Conservation (phyloP, 78 protist species). For the Dictyostelium purpureum region DNA sequence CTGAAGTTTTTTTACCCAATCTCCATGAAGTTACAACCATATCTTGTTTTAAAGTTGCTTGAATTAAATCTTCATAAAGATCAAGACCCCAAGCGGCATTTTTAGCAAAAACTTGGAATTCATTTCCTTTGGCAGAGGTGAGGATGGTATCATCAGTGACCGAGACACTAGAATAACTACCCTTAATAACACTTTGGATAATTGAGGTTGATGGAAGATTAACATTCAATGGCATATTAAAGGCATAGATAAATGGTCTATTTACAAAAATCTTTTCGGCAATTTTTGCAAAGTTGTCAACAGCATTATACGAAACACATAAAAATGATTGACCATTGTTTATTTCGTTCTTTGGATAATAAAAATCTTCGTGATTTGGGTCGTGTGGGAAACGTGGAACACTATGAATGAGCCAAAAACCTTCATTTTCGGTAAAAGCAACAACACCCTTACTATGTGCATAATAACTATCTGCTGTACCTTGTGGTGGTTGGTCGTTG, state of each 20-base stretch:
- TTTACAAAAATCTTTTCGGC: constrained; percentile 17
- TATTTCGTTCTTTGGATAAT: constrained; percentile 65
- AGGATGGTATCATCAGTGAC: neutral
- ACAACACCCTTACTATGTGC: constrained; percentile 85
- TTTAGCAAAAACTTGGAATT: constrained; percentile 60
- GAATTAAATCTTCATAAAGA: constrained; percentile 72
- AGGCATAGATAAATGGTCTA: constrained; percentile 54
- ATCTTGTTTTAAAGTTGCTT: constrained; percentile 32
- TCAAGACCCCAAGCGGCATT: constrained; percentile 72
- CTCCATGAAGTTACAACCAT: constrained; percentile 67
- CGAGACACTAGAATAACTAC: neutral
- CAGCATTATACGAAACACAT: constrained; percentile 41
- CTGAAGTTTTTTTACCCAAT: constrained; percentile 23
- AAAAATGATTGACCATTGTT: constrained; percentile 81
- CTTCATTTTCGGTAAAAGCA: constrained; percentile 30
- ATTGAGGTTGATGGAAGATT: neutral
- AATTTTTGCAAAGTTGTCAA: constrained; percentile 17
- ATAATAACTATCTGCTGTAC: neutral
- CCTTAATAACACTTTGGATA: neutral
- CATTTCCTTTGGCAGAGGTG: constrained; percentile 4
- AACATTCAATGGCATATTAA: constrained; percentile 2
- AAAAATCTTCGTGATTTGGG: neutral
- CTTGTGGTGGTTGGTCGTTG: constrained; percentile 57
- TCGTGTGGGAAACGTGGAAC: constrained; percentile 71
- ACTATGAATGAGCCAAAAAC: constrained; percentile 84